Conservation (phyloP, 2,329 filamentous ascomycete genomes). For the Aspergillus clavatus region DNA sequence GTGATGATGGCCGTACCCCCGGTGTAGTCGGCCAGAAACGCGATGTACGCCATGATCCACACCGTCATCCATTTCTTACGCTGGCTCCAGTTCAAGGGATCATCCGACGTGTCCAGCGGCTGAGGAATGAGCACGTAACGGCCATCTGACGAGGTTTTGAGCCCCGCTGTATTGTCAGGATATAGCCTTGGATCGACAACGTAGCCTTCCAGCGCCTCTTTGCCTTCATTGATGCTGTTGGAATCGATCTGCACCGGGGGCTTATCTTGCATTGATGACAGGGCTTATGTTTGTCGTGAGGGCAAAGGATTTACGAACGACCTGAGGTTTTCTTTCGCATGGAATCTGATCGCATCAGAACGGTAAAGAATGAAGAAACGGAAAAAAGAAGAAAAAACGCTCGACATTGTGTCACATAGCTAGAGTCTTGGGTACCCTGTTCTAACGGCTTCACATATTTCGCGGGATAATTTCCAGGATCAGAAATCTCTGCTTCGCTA, state of each 20-base stretch:
- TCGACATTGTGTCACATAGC: too few species aligned
- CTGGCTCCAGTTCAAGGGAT: slow-evolving; percentile 52
- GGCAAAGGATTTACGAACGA: too few species aligned
- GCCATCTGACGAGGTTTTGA: slow-evolving; percentile 35
- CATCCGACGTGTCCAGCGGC: slow-evolving; percentile 48
- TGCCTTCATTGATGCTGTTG: slow-evolving; percentile 11
- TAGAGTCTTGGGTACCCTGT: too few species aligned
- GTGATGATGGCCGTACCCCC: slow-evolving; percentile 44
- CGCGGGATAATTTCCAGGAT: too few species aligned
- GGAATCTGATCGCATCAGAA: too few species aligned
- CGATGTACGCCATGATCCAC: slow-evolving; percentile 44
- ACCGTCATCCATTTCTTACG: slow-evolving; percentile 48
- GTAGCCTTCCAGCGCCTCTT: slow-evolving; percentile 17
- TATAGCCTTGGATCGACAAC: slow-evolving; percentile 15
- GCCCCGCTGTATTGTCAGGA: slow-evolving; percentile 17
- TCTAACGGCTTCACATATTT: too few species aligned
- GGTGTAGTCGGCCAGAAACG: slow-evolving; percentile 49
- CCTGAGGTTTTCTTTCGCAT: too few species aligned
- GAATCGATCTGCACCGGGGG: neutral
- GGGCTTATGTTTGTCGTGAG: too few species aligned
- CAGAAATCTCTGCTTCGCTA: too few species aligned
- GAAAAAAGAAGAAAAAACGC: too few species aligned
- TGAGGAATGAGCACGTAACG: slow-evolving; percentile 51
- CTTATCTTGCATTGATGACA: slow-evolving; percentile 6
- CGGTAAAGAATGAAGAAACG: too few species aligned